A percentile compares a stretch with the other conserved stretches of the same genome.
Evolutionary conservation across 2,329 filamentous ascomycete genomes (phyloP).

Genomic region (Diaporthe australafricana): DNA sequence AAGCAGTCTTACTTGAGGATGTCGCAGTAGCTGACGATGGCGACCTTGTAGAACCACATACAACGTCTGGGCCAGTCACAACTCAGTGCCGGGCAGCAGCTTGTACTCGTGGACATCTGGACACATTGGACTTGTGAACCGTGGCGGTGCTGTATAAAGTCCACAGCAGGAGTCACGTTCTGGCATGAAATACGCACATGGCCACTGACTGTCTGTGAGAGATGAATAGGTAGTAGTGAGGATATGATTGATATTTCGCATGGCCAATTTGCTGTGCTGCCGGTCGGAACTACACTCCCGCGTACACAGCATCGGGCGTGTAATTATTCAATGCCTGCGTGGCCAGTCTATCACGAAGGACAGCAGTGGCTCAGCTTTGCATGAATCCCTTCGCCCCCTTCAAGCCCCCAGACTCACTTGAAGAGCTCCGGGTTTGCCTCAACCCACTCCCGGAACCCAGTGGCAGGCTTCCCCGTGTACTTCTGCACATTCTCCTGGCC

Average conservation of each 20-base stretch:
- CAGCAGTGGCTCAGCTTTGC: constrained; percentile 1
- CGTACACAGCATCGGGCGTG: constrained; percentile 3
- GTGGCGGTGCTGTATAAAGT: background rate
- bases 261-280: constrained; percentile 8
- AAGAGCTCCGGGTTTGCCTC: constrained; percentile 35
- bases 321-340: constrained; percentile 1
- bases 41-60: background rate
- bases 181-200: background rate
- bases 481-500: constrained; percentile 30
- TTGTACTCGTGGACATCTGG: background rate
- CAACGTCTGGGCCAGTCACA: background rate
- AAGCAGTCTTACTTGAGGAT: background rate
- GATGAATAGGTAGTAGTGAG: background rate
- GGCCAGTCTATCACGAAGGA: constrained; percentile 3
- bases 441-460: constrained; percentile 32
- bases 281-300: background rate
- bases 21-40: background rate
- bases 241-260: constrained; percentile 1
- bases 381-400: background rate
- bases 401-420: constrained; percentile 34
- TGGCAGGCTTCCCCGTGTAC: constrained; percentile 27
- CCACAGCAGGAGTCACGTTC: background rate
- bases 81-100: background rate
- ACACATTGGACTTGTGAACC: background rate
- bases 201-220: background rate